These are phyloP conservation scores for Mycothermus thermophilus DNA, from an alignment of 495 filamentous ascomycete genomes.

Conservation along the genomic window DNA sequence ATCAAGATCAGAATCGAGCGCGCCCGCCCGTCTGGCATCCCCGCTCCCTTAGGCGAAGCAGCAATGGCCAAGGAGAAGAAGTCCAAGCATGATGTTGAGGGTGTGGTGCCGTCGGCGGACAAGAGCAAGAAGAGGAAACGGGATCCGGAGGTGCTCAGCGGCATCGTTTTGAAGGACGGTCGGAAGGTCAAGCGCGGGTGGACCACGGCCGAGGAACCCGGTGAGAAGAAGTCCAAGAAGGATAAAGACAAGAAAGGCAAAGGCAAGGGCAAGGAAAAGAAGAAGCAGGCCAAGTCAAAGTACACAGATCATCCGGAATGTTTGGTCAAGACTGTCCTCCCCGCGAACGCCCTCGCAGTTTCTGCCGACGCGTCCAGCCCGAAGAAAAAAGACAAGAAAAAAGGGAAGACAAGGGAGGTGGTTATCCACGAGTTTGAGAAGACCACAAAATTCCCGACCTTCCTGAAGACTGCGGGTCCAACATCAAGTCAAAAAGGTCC, in stretches of 20 bases:
- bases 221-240: conserved; percentile 38
- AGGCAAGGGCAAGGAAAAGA: conserved; percentile 40
- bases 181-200: conserved; percentile 82
- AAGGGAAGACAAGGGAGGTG: conserved; percentile 35
- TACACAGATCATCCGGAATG: conserved; percentile 67
- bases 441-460: conserved; percentile 61
- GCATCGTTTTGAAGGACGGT: conserved; percentile 54
- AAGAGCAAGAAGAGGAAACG: conserved; percentile 51
- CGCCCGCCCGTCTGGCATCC: conserved; percentile 43
- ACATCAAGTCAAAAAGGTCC: conserved; percentile 21
- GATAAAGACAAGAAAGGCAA: conserved; percentile 31
- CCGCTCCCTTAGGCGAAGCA: conserved; percentile 19
- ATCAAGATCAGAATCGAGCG: conserved; percentile 71
- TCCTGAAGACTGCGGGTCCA: conserved; percentile 42
- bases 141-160: conserved; percentile 48
- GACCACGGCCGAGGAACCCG: conserved; percentile 52
- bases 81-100: conserved; percentile 24
- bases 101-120: conserved; percentile 18
- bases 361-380: conserved; percentile 27
- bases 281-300: conserved; percentile 49
- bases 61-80: conserved; percentile 25
- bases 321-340: conserved; percentile 70
- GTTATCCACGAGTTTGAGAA: conserved; percentile 73
- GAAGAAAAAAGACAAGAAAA: conserved; percentile 43
- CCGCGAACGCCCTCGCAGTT: conserved; percentile 36